Evolutionary conservation across 2,329 filamentous ascomycete species (phyloP), one percentile per base, ranked within the genome.

Genomic region (Ascochyta lentis): DNA sequence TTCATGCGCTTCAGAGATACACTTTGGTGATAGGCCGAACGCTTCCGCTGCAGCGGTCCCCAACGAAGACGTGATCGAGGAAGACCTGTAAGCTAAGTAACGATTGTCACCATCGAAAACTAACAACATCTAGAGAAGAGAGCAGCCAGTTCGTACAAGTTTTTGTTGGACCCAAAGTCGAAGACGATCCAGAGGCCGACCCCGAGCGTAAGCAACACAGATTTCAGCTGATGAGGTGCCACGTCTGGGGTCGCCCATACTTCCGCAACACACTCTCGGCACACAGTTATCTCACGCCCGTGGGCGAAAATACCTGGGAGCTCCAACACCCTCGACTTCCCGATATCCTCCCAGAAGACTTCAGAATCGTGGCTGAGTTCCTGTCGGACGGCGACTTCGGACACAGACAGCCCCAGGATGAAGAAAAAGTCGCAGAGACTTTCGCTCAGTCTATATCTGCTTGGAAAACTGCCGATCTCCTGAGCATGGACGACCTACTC

Each of bases 401-500:
- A 1, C 23, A 42, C 13, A 43, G 54, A 4, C 4, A 38, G 3
- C 53, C 66, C 2, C 48, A 63, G n/a, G 49, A 42, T 5, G 57
- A 63, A 3, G 57, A 66, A 0, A 37, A 70, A 6, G 42, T 46
- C 9, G 39, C 45, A 0, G 54, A 58, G 6, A 53, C 57, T 0
- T 56, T 72, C 13, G 54, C 50, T 0, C 56, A 71, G 23, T 71
- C 68, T 31, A 50, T 58, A 0, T 48, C 58, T 0, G 66, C 70
- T 1, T 74, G 71, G 70, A 37, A 45, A 0, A 48, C 62, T 1
- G 71, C 62, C 0, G 59, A 67, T 12, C 48, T 45, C 1, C 49
- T 74, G 0, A 57, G 52, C 6, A 66, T 72, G 61, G 48, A 58
- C 1, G 69, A 75, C 23, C 44, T 75, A 3, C 51, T 72, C 3